Base-by-base conservation (phyloP, 306 rosid species). In the Cucumis sativus region DNA sequence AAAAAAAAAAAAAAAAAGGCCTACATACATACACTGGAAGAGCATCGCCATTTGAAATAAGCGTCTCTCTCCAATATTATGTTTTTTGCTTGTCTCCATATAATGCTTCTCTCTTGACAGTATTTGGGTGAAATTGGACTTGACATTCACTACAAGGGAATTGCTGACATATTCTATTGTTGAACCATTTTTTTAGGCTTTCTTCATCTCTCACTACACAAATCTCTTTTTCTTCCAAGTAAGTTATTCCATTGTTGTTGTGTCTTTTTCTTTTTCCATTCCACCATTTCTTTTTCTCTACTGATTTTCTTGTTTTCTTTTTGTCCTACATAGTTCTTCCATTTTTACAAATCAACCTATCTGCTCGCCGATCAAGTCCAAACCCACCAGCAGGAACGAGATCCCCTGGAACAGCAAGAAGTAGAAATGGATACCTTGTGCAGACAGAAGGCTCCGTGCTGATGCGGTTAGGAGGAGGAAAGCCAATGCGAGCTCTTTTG, bases 401-500 rank as follows among this genome's bases (percentile, higher is more conserved):
- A 93, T 78, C 51, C 98, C 98, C 72, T 93, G 98, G 76, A 93
- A 93, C 71, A 93, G 79, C 89, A 93, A 82, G 91, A 93, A 93
- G 88, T 93, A 93, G 87, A 93, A 93, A 78, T 93, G 98, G 83
- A 93, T 89, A 43, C 98, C 98, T 80, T 93, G 98, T 37, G 97
- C 97, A 14, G 98, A 91, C n/a, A 93, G 83, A n/a, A 93, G 89
- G 80, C 97, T 91, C 83, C 98, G 84, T 4, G 97, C 97, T 8
- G 98, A 83, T 45, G 98, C 98, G 33, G 98, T 91, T 78, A 93
- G 81, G 18, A 93, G 96, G 28, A 91, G 86, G 80, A 93, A 89
- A 9, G 98, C 97, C 80, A 93, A 78, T 41, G 98, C 83, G 73
- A 93, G 88, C 76, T 93, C 98, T 88, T 91, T 93, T 66, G 85